Evolutionary conservation across 495 filamentous ascomycete species (phyloP), one percentile per base, ranked within the genome.

Genomic region (Lepidopterella palustris): DNA sequence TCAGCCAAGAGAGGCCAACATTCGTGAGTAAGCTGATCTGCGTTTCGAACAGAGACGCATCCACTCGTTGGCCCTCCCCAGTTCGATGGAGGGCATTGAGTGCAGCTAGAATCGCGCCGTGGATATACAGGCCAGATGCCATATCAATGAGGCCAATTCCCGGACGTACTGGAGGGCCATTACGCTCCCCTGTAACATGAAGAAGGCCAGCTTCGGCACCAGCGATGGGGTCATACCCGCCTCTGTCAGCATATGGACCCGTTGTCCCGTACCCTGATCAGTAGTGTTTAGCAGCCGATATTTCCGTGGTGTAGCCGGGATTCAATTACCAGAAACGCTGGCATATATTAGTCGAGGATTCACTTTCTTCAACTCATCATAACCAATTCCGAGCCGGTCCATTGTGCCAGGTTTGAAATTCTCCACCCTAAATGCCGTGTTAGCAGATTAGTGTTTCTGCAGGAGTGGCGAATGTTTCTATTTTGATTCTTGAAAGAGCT

Each of bases 111-210:
- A 71, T 64, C 5, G 68, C 70, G 18, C 69, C 69, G 31, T 70
- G 68, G 15, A 65, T 66, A 56, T 72, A 73, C 57, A 73, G 60
- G 2, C 71, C 71, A 39, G 71, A 72, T 5, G 57, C 62, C 62
- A 73, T 63, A 58, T 73, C 71, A 20, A 67, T 72, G 53, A 73
- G 68, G 23, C 68, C 71, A 8, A 72, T 57, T 0, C 71, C 71
- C 0, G 69, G 65, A n/a, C 69, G 61, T 0, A 72, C 68, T 8
- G 71, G 71, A 4, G 63, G 65, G 0, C 68, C 68, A 15, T 67
- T 67, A 28, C 68, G 58, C 45, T 71, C 64, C 5, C 71, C 71
- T 0, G 71, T 72, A 49, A 73, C 68, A 39, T 73, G 70, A 70
- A 73, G 71, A 3, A 73, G 62, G 1, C 71, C 71, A 35, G 64